Evolutionary conservation across 495 filamentous ascomycete species (phyloP).

Genomic region (Xylaria intraflava): DNA sequence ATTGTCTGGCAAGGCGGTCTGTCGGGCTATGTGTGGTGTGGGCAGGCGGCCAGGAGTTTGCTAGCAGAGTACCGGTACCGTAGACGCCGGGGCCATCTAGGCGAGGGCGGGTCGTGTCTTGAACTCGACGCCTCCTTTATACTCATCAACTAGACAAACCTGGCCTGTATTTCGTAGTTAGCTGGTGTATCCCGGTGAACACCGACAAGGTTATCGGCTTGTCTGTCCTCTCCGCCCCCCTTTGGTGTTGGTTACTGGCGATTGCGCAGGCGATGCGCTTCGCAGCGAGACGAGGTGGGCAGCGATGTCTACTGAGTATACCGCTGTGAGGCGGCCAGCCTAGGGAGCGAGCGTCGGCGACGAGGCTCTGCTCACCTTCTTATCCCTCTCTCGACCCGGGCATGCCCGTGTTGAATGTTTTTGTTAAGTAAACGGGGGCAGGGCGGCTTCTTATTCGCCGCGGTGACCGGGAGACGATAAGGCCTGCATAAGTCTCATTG

Average conservation of each 20-base stretch:
- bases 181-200: not conserved
- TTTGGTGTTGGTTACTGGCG: no score
- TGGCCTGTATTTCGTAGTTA: not conserved
- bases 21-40: slow-evolving; percentile 1
- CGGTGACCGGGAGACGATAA: slow-evolving; percentile 7
- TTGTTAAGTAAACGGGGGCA: not conserved
- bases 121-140: no score
- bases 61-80: no score
- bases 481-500: not conserved
- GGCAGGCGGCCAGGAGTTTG: no score
- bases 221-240: not conserved
- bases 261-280: no score
- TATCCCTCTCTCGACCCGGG: not conserved
- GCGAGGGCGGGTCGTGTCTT: no score
- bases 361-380: not conserved
- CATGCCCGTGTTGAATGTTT: not conserved
- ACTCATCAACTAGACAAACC: no score
- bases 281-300: no score
- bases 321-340: no score
- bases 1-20: not conserved
- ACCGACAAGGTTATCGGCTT: no score
- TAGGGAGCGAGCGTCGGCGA: not conserved
- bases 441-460: slow-evolving; percentile 4
- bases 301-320: no score
- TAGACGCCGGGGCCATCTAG: no score